Conservation (phyloP, 768 basidiomycete species). For the Boletellus emodensis region DNA sequence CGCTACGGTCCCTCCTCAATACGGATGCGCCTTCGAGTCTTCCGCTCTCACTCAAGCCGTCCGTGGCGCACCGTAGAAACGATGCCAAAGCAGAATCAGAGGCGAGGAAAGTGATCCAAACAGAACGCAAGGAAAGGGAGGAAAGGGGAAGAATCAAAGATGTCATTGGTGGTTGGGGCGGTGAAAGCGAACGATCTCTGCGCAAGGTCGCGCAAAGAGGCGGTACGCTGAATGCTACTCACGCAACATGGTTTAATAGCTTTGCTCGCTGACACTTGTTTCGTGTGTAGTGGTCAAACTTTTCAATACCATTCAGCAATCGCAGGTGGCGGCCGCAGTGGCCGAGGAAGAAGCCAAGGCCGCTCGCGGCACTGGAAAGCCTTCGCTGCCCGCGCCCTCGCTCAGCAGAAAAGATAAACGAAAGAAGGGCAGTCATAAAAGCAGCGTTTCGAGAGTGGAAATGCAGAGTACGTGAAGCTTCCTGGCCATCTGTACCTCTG, state of each 20-base stretch:
- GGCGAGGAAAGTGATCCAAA: conserved; percentile 67
- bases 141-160: conserved; percentile 64
- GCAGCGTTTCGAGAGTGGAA: conserved; percentile 49
- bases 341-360: conserved; percentile 58
- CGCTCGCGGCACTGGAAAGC: conserved; percentile 67
- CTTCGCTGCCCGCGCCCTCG: conserved; percentile 63
- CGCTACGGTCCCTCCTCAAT: conserved; percentile 65
- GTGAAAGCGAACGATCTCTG: conserved; percentile 69
- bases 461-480: conserved; percentile 49
- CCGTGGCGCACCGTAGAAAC: conserved; percentile 60
- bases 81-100: conserved; percentile 72
- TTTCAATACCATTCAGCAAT: conserved; percentile 83
- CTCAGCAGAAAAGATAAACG: conserved; percentile 45
- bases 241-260: neutral
- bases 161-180: conserved; percentile 87
- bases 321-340: conserved; percentile 54
- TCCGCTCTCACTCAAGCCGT: conserved; percentile 78
- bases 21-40: conserved; percentile 67
- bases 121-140: conserved; percentile 71
- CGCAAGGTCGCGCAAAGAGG: conserved; percentile 85
- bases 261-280: neutral
- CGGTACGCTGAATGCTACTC: conserved; percentile 41
- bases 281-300: conserved; percentile 63
- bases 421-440: conserved; percentile 51
- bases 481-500: conserved; percentile 2